Conservation (phyloP, 2,329 filamentous ascomycete species). For the Septoria petroselini region DNA sequence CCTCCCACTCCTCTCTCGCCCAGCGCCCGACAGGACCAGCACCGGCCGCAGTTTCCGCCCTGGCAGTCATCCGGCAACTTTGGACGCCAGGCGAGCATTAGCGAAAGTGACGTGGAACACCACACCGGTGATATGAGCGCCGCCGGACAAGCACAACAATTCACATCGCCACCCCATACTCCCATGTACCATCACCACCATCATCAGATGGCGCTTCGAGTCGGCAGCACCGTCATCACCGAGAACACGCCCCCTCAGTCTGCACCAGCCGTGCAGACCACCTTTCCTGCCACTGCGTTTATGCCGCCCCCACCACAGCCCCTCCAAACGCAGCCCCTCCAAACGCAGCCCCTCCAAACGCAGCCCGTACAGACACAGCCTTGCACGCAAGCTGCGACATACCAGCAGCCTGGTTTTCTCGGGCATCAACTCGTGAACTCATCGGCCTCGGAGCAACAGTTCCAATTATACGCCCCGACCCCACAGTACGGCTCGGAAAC, state of each 20-base stretch:
- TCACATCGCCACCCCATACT: slow-evolving; percentile 48
- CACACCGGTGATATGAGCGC: slow-evolving; percentile 27
- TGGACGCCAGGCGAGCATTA: slow-evolving; percentile 43
- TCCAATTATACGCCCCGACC: slow-evolving; percentile 20
- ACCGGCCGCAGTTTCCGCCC: slow-evolving; percentile 36
- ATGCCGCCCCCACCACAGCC: slow-evolving; percentile 30
- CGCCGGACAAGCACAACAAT: slow-evolving; percentile 31
- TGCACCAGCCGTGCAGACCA: slow-evolving; percentile 50
- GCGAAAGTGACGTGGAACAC: slow-evolving; percentile 38
- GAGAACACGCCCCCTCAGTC: slow-evolving; percentile 52
- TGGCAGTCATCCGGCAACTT: slow-evolving; percentile 41
- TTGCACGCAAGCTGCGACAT: not conserved
- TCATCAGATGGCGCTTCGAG: slow-evolving; percentile 23
- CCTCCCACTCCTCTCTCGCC: slow-evolving; percentile 51
- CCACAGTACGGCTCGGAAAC: slow-evolving; percentile 18
- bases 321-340: slow-evolving; percentile 9
- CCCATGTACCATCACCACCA: slow-evolving; percentile 37
- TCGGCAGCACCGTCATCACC: slow-evolving; percentile 37
- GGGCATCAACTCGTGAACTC: slow-evolving; percentile 32
- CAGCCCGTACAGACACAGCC: slow-evolving; percentile 9
- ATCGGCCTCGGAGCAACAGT: slow-evolving; percentile 23
- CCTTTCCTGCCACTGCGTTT: slow-evolving; percentile 42
- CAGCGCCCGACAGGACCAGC: slow-evolving; percentile 30
- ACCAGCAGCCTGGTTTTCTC: not conserved
- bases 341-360: no score